Conservation (phyloP, 1,284 basidiomycete genomes). For the Malassezia japonica region DNA sequence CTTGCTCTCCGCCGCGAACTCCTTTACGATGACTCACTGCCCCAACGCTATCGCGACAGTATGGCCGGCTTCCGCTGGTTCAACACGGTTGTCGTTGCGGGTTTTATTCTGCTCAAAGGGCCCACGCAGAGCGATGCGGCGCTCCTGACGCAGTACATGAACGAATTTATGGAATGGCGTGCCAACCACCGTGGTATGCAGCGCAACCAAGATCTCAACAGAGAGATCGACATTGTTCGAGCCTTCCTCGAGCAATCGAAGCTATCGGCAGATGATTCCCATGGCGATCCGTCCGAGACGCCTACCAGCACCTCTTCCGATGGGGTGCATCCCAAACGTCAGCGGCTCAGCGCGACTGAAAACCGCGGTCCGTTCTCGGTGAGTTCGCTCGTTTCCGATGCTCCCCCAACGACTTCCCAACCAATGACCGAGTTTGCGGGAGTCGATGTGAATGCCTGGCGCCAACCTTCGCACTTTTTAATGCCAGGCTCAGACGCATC, state of each 20-base stretch:
- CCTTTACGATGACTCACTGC: slow-evolving; percentile 18
- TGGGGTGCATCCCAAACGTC: no score
- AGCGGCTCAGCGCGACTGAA: no score
- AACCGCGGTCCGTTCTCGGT: no score
- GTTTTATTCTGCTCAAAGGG: slow-evolving; percentile 33
- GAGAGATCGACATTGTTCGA: slow-evolving; percentile 3
- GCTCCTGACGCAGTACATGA: slow-evolving; percentile 22
- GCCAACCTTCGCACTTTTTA: no score
- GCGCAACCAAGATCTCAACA: background rate
- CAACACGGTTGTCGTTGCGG: slow-evolving; percentile 30
- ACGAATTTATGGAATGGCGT: slow-evolving; percentile 11
- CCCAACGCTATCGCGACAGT: slow-evolving; percentile 19
- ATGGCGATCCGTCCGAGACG: no score
- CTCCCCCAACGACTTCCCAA: no score
- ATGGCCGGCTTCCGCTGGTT: slow-evolving; percentile 39
- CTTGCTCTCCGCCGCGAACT: slow-evolving; percentile 31
- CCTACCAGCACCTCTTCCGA: no score
- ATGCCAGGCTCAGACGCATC: no score
- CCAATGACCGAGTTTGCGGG: no score
- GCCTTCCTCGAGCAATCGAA: slow-evolving; percentile 6
- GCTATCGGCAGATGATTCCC: background rate
- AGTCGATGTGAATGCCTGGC: no score
- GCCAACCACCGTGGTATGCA: background rate
- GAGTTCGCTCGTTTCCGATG: no score
- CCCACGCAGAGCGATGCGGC: slow-evolving; percentile 25